Conservation (phyloP, 805 yeast genomes). For the Saccharomyces paradoxus region DNA sequence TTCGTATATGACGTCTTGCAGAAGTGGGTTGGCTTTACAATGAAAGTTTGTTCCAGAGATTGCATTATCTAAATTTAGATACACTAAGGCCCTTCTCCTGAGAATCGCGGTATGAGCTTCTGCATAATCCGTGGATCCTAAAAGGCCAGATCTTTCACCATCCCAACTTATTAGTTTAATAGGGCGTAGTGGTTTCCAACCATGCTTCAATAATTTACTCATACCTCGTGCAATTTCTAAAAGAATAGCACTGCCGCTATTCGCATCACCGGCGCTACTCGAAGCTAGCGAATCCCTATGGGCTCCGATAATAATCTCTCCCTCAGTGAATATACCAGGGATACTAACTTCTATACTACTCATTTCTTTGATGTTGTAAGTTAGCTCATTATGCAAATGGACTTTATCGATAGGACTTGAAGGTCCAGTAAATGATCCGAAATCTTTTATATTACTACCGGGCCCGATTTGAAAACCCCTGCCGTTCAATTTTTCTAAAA, state of each 20-base stretch:
- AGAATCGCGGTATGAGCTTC: conserved; percentile 46
- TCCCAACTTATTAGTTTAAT: conserved; percentile 73
- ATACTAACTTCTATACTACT: conserved; percentile 45
- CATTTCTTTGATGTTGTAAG: conserved; percentile 36
- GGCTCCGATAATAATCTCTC: conserved; percentile 47
- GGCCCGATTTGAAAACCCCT: conserved; percentile 31
- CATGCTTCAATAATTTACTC: conserved; percentile 36
- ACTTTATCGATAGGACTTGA: conserved; percentile 26
- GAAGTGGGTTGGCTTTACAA: conserved; percentile 49
- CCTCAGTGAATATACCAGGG: conserved; percentile 47
- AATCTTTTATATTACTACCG: conserved; percentile 38
- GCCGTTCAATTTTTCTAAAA: conserved; percentile 33
- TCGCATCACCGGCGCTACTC: conserved; percentile 46
- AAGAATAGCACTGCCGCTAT: conserved; percentile 42
- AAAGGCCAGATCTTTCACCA: conserved; percentile 63
- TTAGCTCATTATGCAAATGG: conserved; percentile 37
- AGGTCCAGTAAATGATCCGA: conserved; percentile 43
- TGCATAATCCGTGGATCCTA: conserved; percentile 75
- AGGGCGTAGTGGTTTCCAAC: conserved; percentile 69
- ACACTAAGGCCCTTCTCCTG: conserved; percentile 46
- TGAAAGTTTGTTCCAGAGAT: conserved; percentile 44
- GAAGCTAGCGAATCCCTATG: conserved; percentile 45
- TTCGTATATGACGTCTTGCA: conserved; percentile 37
- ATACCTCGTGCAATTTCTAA: conserved; percentile 48
- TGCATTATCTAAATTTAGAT: conserved; percentile 41